Evolutionary conservation across 1,284 basidiomycete species (phyloP).

Genomic region (Afroboletus lepidellus): DNA sequence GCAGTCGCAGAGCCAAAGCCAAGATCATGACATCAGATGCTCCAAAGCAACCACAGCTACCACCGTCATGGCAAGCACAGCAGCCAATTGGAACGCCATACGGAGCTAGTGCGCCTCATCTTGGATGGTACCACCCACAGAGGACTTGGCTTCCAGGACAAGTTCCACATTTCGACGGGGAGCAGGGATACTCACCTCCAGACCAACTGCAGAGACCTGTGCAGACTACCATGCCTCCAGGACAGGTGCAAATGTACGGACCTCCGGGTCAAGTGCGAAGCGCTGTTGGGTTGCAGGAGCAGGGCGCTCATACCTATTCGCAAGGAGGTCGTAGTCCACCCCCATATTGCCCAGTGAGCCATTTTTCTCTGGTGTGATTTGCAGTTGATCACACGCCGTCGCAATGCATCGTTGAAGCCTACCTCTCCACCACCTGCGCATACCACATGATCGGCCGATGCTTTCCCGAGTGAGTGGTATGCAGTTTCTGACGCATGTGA

Average conservation of each 20-base stretch:
- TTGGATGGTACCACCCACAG: constrained; percentile 7
- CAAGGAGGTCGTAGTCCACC: constrained; percentile 18
- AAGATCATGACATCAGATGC: not conserved
- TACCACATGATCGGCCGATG: not conserved
- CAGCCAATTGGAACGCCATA: not conserved
- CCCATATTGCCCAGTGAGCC: constrained; percentile 24
- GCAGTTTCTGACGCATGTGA: not conserved
- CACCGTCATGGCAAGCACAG: constrained; percentile 15
- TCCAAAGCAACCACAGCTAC: constrained; percentile 1
- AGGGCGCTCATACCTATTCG: not conserved
- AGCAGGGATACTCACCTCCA: not conserved
- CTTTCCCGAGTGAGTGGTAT: not conserved
- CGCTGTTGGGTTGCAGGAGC: not conserved
- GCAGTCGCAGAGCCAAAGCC: constrained; percentile 1
- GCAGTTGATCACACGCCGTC: not conserved
- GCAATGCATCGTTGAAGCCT: constrained; percentile 7
- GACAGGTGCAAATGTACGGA: not conserved
- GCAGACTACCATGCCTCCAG: not conserved
- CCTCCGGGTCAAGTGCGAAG: not conserved
- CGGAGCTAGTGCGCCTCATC: not conserved
- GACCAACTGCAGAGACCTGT: not conserved
- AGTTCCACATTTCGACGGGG: not conserved
- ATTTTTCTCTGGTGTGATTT: not conserved
- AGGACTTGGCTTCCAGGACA: not conserved
- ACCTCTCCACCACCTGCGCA: constrained; percentile 2